Evolutionary conservation across 257 asterid genomes (phyloP).

Genomic region (Solanum bulbocastanum): DNA sequence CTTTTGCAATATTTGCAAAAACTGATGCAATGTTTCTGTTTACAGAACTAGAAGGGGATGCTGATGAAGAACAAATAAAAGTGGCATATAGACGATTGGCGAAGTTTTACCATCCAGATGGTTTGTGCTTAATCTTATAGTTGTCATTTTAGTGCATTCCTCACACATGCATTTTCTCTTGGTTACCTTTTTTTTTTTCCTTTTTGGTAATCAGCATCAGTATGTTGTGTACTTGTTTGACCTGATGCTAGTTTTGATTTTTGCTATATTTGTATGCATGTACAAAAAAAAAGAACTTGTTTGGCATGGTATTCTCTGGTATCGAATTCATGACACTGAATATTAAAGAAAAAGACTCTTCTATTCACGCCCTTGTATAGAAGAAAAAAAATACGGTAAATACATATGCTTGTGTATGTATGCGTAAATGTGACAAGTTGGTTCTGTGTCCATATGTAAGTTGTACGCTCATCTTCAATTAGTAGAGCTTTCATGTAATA

Average conservation of each 20-base stretch:
- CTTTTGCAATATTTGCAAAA: background rate
- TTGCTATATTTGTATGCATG: background rate
- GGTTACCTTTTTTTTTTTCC: background rate
- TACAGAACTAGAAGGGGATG: constrained; percentile 83
- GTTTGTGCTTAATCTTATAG: constrained; percentile 35
- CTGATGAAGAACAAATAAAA: constrained; percentile 85
- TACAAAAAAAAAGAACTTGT: background rate
- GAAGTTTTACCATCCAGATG: constrained; percentile 97
- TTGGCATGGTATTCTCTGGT: background rate
- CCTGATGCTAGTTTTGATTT: background rate
- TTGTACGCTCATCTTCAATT: background rate
- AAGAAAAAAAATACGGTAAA: background rate
- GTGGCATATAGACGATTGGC: constrained; percentile 84
- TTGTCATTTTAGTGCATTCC: background rate
- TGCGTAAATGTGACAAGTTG: background rate
- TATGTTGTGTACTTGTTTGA: background rate
- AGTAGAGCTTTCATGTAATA: background rate
- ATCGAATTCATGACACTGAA: background rate
- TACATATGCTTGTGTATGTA: background rate
- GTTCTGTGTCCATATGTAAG: background rate
- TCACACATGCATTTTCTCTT: background rate
- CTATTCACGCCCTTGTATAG: background rate
- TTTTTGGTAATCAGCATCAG: background rate
- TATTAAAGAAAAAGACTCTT: background rate
- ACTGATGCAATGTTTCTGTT: constrained; percentile 3